Evolutionary conservation across 176 grass and related monocot genomes (phyloP).

Genomic region (Eragrostis curvula): DNA sequence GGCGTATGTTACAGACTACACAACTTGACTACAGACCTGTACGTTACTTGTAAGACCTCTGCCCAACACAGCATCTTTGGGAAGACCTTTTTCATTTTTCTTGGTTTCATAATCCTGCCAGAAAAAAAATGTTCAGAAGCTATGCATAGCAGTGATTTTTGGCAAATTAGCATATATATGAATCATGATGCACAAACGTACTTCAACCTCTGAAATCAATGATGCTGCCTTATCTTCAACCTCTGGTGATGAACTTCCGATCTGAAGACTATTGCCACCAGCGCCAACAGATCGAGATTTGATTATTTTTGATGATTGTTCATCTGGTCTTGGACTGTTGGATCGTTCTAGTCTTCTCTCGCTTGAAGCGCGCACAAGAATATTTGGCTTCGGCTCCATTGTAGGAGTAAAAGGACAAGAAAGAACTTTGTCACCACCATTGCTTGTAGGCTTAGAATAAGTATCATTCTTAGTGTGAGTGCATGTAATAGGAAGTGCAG

Average conservation of each 20-base stretch:
- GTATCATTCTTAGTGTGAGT: slow-evolving; percentile 30
- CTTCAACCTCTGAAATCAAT: slow-evolving; percentile 51
- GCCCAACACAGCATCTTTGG: slow-evolving; percentile 40
- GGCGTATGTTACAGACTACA: slow-evolving; percentile 22
- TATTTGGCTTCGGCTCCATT: slow-evolving; percentile 35
- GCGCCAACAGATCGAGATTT: slow-evolving; percentile 53
- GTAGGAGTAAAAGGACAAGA: slow-evolving; percentile 34
- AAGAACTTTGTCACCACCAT: slow-evolving; percentile 7
- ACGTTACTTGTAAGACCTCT: slow-evolving; percentile 66
- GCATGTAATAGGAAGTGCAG: neutral
- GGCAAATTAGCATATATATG: slow-evolving; percentile 12
- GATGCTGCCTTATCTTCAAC: slow-evolving; percentile 30
- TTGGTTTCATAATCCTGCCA: slow-evolving; percentile 56
- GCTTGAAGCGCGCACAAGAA: slow-evolving; percentile 47
- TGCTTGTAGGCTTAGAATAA: neutral
- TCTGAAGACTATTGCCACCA: slow-evolving; percentile 31
- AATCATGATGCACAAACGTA: slow-evolving; percentile 29
- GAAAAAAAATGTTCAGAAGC: slow-evolving; percentile 30
- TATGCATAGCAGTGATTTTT: neutral
- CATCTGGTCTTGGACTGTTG: slow-evolving; percentile 36
- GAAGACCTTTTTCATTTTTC: slow-evolving; percentile 38
- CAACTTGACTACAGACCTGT: slow-evolving; percentile 59
- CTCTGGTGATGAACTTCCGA: slow-evolving; percentile 41
- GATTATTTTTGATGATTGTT: slow-evolving; percentile 27
- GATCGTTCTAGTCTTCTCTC: slow-evolving; percentile 44